Base-by-base conservation (phyloP, 2,329 filamentous ascomycete genomes). In the Fusarium beomiforme region DNA sequence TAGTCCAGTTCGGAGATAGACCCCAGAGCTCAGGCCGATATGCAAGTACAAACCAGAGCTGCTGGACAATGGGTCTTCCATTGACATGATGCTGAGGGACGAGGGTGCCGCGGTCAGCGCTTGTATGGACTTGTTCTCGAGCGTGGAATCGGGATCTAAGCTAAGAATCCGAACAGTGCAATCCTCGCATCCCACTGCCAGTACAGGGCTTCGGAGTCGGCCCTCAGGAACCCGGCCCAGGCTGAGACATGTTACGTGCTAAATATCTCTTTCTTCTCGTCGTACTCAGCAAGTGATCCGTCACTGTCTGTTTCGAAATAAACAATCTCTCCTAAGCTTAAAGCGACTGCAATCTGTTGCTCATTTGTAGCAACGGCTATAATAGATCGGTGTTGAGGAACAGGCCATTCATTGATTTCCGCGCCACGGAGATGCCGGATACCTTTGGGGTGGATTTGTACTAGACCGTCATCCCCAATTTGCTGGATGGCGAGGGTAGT, bases 251-350 rank as follows among this genome's bases (percentile, higher is more conserved):
- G 94, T 98, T 47, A 99, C 94, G 95, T 97, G 46, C 94, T 95
- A 54, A 92, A 94, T 92, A 99, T 95, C 76, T 96, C 92, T 75
- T 94, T 94, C 79, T 95, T 94, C 77, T 98, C 95, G 70, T 98
- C 92, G 71, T 98, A 97, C 82, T 98, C 95, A 31, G 94, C 93
- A 33, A 98, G 85, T 4, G 92, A 93, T 24, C 95, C 95, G 80
- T 98, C 95, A 0, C 89, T 88, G 76, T 97, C 96, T 90, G 98
- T 95, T 79, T 99, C 97, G 73, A 99, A 99, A 79, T 98, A 99
- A 39, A 97, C 93, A 70, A 99, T 95, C 80, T 99, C 96, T 33
- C 95, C 95, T 8, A 95, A 98, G 78, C 95, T 98, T 21, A 99
- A 85, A 1, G 95, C 97, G 46, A 99, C 91, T 5, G 94, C 94